Evolutionary conservation across 495 filamentous ascomycete species (phyloP).

Genomic region (Sordaria brevicollis): DNA sequence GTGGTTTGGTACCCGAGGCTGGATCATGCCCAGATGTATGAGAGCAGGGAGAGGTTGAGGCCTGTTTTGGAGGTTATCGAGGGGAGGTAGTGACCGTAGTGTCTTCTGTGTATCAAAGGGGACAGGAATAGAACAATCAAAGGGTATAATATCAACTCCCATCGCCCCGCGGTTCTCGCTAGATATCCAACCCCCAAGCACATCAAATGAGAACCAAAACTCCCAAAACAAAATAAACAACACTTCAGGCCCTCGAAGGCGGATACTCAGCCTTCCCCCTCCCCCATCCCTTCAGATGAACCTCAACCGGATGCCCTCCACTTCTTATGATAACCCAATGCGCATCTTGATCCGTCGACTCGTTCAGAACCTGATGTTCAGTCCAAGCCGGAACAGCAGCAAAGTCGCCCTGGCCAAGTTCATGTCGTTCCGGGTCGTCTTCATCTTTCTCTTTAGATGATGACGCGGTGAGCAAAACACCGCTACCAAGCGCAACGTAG

Average conservation of each 20-base stretch:
- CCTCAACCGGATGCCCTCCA: conserved; percentile 45
- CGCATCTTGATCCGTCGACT: conserved; percentile 42
- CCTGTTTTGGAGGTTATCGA: conserved; percentile 32
- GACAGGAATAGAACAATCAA: background rate
- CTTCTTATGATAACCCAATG: conserved; percentile 51
- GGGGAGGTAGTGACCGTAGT: conserved; percentile 22
- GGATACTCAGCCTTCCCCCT: conserved; percentile 19
- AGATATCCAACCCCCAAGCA: background rate
- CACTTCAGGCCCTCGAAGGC: background rate
- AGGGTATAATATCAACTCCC: background rate
- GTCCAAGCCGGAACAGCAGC: conserved; percentile 53
- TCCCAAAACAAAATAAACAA: background rate
- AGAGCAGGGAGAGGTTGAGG: conserved; percentile 29
- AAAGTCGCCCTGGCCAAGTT: conserved; percentile 50
- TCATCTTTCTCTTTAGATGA: conserved; percentile 28
- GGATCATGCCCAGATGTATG: conserved; percentile 63
- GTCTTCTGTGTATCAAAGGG: conserved; percentile 1
- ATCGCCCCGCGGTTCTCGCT: background rate
- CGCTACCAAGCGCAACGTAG: conserved; percentile 32
- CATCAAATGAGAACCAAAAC: background rate
- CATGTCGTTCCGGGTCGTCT: conserved; percentile 35
- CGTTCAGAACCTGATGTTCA: conserved; percentile 59
- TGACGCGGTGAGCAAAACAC: conserved; percentile 22
- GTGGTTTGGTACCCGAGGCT: no score
- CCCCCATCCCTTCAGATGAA: conserved; percentile 50